phyloP scores from a whole-genome alignment of 805 yeast genomes.

The Pichia manshurica region DNA sequence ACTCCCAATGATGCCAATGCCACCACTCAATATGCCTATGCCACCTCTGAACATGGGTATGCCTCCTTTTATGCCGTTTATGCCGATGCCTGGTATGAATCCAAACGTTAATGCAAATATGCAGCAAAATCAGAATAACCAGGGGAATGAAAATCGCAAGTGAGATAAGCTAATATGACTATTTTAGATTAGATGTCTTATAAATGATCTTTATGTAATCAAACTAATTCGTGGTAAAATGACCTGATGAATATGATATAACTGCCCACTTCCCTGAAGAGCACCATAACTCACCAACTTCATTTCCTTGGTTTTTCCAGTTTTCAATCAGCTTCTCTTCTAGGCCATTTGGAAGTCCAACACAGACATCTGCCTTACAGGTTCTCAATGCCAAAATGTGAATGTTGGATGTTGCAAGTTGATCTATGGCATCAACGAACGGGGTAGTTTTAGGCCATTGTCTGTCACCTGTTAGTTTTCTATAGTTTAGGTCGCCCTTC shows the following conservation, averaged over 20 bases:
- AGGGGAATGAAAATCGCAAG: not conserved
- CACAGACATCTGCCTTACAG: conserved; percentile 93
- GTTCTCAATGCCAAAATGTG: conserved; percentile 78
- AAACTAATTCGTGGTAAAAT: not conserved
- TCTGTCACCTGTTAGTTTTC: conserved; percentile 89
- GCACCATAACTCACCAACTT: conserved; percentile 72
- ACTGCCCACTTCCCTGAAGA: conserved; percentile 94
- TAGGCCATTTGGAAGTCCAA: conserved; percentile 69
- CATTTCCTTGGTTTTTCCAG: conserved; percentile 55
- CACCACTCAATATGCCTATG: conserved; percentile 16
- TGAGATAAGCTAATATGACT: not conserved
- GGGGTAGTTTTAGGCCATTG: conserved; percentile 81
- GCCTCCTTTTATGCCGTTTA: conserved; percentile 27
- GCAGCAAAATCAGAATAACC: conserved; percentile 1
- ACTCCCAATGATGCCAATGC: conserved; percentile 25
- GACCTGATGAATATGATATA: conserved; percentile 50
- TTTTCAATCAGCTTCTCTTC: conserved; percentile 58
- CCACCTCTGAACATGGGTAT: conserved; percentile 22
- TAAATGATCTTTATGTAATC: not conserved
- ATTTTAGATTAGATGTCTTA: not conserved
- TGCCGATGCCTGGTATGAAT: conserved; percentile 27
- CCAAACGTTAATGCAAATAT: not conserved
- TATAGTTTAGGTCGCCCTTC: conserved; percentile 94
- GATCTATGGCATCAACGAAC: conserved; percentile 64
- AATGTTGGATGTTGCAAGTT: conserved; percentile 56